Percentiles rank a stretch among this genome's conserved stretches.
Evolutionary conservation across 2,329 filamentous ascomycete species (phyloP).

Genomic region (Cladobotryum mycophilum): DNA sequence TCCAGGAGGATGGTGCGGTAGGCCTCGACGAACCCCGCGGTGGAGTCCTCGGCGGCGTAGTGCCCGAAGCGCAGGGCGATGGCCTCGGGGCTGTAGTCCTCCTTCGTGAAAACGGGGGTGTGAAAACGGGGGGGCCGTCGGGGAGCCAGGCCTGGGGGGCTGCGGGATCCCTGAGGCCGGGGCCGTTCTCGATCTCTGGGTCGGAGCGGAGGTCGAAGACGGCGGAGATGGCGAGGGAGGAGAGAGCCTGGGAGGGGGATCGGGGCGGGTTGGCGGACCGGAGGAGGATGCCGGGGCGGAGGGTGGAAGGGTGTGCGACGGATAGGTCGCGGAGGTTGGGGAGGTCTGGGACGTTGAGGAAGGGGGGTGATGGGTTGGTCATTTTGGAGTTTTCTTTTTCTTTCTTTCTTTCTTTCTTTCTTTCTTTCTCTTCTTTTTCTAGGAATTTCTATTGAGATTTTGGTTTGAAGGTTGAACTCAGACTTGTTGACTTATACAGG

Average conservation of each 20-base stretch:
- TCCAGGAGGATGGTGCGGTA: constrained; percentile 55
- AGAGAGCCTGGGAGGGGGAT: constrained; percentile 45
- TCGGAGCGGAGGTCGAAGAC: constrained; percentile 64
- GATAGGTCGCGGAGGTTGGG: constrained; percentile 61
- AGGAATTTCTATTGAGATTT: no score
- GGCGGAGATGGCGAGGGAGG: constrained; percentile 51
- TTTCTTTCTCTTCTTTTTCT: no score
- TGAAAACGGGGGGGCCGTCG: constrained; percentile 46
- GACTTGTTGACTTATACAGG: no score
- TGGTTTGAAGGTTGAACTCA: no score
- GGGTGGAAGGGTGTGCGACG: constrained; percentile 43
- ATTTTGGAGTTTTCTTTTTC: neutral
- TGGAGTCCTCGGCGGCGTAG: constrained; percentile 48
- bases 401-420: no score
- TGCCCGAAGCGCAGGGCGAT: constrained; percentile 54
- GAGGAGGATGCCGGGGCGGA: constrained; percentile 55
- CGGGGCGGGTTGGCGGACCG: constrained; percentile 62
- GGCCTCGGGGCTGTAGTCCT: constrained; percentile 56
- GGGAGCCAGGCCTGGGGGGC: constrained; percentile 3
- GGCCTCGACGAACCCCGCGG: constrained; percentile 55
- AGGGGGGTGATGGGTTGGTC: neutral
- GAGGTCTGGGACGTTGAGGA: constrained; percentile 24
- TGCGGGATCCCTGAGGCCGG: constrained; percentile 19
- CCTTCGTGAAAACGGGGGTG: constrained; percentile 57
- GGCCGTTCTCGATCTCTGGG: constrained; percentile 46